Base-by-base conservation (phyloP, 371 early-diverging fungal species). In the Basidiobolus meristosporus region DNA sequence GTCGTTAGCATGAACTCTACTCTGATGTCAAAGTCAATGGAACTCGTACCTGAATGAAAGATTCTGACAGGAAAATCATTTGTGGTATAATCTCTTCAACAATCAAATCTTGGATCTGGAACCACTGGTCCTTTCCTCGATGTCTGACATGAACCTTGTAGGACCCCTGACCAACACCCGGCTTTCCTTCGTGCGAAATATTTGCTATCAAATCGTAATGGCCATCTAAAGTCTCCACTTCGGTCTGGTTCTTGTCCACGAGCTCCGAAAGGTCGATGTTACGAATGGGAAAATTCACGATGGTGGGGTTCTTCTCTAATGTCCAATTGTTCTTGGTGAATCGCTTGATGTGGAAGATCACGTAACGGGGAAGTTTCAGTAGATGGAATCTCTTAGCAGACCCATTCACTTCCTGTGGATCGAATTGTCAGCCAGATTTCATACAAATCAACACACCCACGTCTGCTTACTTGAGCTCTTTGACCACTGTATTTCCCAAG, bases 281-380 rank as follows among this genome's bases (percentile, higher is more conserved):
- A 41, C 75, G 73, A 42, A 91, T 77, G 1, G 93, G 87, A 40
- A 86, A 96, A 43, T 84, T 90, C n/a, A 98, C 93, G 50, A 98
- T 92, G 2, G 98, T 98, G 0, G 87, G 90, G 50, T 95, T 95
- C 64, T 91, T 91, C 51, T 98, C 98, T 7, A 53, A 44, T 5
- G 69, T 57, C 66, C 81, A 87, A 46, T 77, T 84, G 57, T 85
- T 88, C 53, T 86, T 90, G 5, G 75, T 71, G 48, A 97, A 90
- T 26, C 98, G 67, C 51, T 87, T 88, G 42, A 92, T 75, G 51
- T 87, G 82, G 39, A 96, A 72, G 28, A 96, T 83, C 11, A 98
- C 57, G 51, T 81, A 96, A 20, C 64, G 60, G 1, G 98, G 98
- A 12, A 92, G 63, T 4, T 57, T 57, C 11, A 62, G 68, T 23